Percentiles rank a stretch among this genome's conserved stretches.
phyloP scores from a whole-genome alignment of 208 protist genomes.

The Leishmania amazonensis region DNA sequence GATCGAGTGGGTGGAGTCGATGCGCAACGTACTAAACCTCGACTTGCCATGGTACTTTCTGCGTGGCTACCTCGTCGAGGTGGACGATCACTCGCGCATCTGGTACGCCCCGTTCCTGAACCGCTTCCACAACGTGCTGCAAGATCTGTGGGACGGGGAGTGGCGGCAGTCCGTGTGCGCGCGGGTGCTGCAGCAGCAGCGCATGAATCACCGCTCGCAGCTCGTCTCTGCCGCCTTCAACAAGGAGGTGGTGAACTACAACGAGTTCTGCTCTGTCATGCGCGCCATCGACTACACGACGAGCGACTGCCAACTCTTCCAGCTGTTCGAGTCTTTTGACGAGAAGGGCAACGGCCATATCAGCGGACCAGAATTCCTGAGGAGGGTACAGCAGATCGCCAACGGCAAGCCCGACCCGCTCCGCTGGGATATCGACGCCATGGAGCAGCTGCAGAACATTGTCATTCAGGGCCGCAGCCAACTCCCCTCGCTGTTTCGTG shows the following conservation, averaged over 20 bases:
- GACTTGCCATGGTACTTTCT: conserved; percentile 91
- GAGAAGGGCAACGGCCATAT: conserved; percentile 58
- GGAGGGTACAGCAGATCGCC: conserved; percentile 49
- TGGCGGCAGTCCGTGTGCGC: conserved; percentile 68
- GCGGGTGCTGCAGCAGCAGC: conserved; percentile 77
- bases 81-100: conserved; percentile 72
- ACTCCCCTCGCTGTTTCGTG: conserved; percentile 68
- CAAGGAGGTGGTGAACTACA: conserved; percentile 80
- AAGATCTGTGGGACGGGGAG: conserved; percentile 66
- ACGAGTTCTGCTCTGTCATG: conserved; percentile 88
- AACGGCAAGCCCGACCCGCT: conserved; percentile 62
- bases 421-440: conserved; percentile 80
- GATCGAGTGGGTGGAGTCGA: conserved; percentile 90
- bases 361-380: conserved; percentile 71
- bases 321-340: conserved; percentile 85
- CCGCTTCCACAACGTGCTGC: conserved; percentile 77
- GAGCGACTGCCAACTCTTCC: conserved; percentile 81
- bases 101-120: conserved; percentile 77
- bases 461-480: conserved; percentile 84
- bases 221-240: conserved; percentile 75
- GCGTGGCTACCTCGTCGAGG: conserved; percentile 75
- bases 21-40: conserved; percentile 86
- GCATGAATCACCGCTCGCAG: conserved; percentile 78
- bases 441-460: conserved; percentile 89
- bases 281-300: conserved; percentile 86